Conservation (phyloP, 2,329 filamentous ascomycete genomes). For the Colletotrichum abscissum region DNA sequence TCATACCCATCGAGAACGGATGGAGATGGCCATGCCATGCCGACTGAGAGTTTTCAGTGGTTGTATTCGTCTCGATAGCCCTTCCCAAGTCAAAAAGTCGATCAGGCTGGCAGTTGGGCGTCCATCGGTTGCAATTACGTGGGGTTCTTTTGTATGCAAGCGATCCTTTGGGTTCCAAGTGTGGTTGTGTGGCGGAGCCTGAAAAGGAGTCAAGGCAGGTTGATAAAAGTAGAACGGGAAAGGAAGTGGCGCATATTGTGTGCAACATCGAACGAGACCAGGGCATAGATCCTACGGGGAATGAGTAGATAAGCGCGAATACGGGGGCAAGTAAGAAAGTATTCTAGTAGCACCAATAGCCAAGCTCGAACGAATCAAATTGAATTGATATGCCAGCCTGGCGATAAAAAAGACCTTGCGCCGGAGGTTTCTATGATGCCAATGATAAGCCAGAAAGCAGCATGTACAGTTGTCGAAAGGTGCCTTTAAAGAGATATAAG, state of each 20-base stretch:
- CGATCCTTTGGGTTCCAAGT: too few species aligned
- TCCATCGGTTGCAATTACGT: neutral
- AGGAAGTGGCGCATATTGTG: neutral
- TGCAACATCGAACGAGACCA: neutral
- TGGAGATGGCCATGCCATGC: neutral
- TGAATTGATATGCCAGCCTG: neutral
- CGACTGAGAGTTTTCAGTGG: neutral
- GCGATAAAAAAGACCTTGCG: neutral
- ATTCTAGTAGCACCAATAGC: neutral
- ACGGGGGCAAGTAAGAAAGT: neutral
- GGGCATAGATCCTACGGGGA: neutral
- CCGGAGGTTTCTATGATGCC: too few species aligned
- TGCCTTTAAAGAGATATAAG: fast-evolving
- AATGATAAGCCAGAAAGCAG: neutral
- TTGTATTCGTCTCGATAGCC: neutral
- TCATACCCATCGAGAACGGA: neutral
- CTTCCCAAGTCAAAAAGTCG: neutral
- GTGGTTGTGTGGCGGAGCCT: too few species aligned
- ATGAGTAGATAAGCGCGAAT: neutral
- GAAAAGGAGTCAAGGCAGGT: too few species aligned
- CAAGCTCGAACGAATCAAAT: neutral
- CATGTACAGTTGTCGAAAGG: neutral
- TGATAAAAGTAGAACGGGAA: neutral
- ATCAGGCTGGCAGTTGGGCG: neutral
- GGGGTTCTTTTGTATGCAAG: too few species aligned